These are phyloP conservation scores for Castanea sativa DNA, from an alignment of 306 rosid genomes.

Conservation along the genomic window DNA sequence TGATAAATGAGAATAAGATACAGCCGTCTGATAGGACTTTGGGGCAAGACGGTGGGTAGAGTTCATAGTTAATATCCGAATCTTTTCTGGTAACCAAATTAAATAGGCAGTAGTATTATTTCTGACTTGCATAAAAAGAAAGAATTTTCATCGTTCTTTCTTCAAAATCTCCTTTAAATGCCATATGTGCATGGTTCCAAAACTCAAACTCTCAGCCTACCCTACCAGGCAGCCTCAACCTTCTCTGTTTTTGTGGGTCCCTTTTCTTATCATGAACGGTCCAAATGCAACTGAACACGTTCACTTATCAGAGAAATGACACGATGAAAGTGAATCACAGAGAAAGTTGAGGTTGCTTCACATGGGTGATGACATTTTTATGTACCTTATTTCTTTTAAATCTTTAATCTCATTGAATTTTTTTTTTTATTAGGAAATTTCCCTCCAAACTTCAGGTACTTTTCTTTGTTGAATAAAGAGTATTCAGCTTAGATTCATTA, in stretches of 20 bases:
- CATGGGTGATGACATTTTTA: slow-evolving; percentile 48
- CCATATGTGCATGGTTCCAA: not conserved
- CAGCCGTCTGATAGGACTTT: slow-evolving; percentile 21
- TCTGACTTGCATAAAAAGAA: slow-evolving; percentile 20
- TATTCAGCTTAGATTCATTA: no score
- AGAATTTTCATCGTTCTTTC: not conserved
- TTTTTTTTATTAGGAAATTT: not conserved
- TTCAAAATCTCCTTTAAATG: not conserved
- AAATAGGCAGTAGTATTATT: not conserved
- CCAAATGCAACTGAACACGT: slow-evolving; percentile 28
- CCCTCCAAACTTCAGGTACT: no score
- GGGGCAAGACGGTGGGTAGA: slow-evolving; percentile 13
- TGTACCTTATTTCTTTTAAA: not conserved
- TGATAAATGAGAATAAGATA: not conserved
- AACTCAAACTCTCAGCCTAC: not conserved
- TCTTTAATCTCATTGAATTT: not conserved
- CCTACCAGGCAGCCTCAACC: no score
- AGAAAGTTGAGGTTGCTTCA: slow-evolving; percentile 31
- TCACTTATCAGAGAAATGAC: slow-evolving; percentile 9
- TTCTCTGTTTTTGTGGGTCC: slow-evolving; percentile 23
- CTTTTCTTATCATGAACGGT: slow-evolving; percentile 34
- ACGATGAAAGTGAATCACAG: slow-evolving; percentile 9
- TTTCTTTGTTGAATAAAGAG: no score
- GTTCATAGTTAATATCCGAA: slow-evolving; percentile 20
- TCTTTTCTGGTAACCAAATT: slow-evolving; percentile 33